Evolutionary conservation across 768 basidiomycete species (phyloP).

Genomic region (Paxillus involutus): DNA sequence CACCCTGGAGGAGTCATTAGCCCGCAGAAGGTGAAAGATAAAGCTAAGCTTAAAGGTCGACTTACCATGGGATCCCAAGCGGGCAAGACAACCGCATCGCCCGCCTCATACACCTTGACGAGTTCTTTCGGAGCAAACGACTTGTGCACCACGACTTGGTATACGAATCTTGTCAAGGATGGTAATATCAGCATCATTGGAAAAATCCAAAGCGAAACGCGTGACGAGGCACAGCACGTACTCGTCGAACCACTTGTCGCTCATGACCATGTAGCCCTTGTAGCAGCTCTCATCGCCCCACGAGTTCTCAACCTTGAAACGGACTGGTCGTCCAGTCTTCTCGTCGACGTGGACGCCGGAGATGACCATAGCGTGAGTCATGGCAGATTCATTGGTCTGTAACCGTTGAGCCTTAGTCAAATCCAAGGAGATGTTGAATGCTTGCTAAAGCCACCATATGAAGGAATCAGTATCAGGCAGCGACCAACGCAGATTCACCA

Average conservation of each 20-base stretch:
- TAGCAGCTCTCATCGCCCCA: conserved; percentile 82
- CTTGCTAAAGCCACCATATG: conserved; percentile 45
- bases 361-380: conserved; percentile 93
- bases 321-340: conserved; percentile 63
- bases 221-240: conserved; percentile 37
- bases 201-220: neutral
- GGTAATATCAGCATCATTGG: conserved; percentile 3
- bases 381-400: conserved; percentile 77
- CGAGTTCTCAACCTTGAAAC: conserved; percentile 98
- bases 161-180: conserved; percentile 62
- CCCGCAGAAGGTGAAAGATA: neutral
- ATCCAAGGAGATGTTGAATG: conserved; percentile 79
- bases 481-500: neutral
- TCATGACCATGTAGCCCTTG: conserved; percentile 92
- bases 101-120: conserved; percentile 74
- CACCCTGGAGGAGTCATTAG: conserved; percentile 2
- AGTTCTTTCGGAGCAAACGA: conserved; percentile 78
- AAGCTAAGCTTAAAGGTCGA: too few species aligned
- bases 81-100: conserved; percentile 66
- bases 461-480: conserved; percentile 2
- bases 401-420: conserved; percentile 87
- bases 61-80: conserved; percentile 69
- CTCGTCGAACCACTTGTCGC: conserved; percentile 90
- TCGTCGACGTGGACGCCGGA: conserved; percentile 86
- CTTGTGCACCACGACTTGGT: conserved; percentile 90